Evolutionary conservation across 2,329 filamentous ascomycete genomes (phyloP).

Genomic region (Trichoderma sp.): DNA sequence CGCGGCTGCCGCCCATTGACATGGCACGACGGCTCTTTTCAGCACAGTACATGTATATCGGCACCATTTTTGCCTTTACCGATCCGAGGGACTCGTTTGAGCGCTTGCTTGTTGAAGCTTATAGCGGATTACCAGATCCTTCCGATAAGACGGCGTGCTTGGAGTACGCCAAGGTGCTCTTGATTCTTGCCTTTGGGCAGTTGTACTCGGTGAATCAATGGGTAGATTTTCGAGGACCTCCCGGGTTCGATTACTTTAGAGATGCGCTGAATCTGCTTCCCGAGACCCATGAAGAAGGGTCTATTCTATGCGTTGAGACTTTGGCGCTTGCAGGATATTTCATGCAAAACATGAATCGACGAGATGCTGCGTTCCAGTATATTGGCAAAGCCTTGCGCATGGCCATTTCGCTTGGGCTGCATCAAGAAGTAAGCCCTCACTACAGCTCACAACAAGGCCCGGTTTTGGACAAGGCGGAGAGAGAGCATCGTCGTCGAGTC

Average conservation of each 20-base stretch:
- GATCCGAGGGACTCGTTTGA: conserved; percentile 47
- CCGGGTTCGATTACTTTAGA: conserved; percentile 55
- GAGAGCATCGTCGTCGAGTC: conserved; percentile 50
- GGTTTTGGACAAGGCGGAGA: conserved; percentile 38
- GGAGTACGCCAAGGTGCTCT: conserved; percentile 49
- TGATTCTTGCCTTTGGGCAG: conserved; percentile 55
- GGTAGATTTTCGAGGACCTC: conserved; percentile 51
- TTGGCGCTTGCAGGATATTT: conserved; percentile 55
- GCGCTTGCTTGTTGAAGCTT: conserved; percentile 42
- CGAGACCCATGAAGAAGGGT: conserved; percentile 54
- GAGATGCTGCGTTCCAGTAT: conserved; percentile 55
- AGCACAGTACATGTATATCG: conserved; percentile 55
- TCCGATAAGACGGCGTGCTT: conserved; percentile 48
- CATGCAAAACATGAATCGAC: conserved; percentile 55
- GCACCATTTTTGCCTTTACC: conserved; percentile 55
- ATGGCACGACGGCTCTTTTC: conserved; percentile 50
- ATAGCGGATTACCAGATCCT: conserved; percentile 42
- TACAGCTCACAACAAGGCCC: conserved; percentile 34
- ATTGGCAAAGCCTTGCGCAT: conserved; percentile 54
- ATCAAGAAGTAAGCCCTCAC: conserved; percentile 50
- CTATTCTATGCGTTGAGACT: conserved; percentile 54
- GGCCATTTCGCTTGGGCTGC: conserved; percentile 56
- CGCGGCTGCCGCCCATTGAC: conserved; percentile 48
- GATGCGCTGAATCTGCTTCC: conserved; percentile 51
- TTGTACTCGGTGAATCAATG: conserved; percentile 58